Conservation (phyloP, 106 monocot species). For the Xerophyta viscosa region DNA sequence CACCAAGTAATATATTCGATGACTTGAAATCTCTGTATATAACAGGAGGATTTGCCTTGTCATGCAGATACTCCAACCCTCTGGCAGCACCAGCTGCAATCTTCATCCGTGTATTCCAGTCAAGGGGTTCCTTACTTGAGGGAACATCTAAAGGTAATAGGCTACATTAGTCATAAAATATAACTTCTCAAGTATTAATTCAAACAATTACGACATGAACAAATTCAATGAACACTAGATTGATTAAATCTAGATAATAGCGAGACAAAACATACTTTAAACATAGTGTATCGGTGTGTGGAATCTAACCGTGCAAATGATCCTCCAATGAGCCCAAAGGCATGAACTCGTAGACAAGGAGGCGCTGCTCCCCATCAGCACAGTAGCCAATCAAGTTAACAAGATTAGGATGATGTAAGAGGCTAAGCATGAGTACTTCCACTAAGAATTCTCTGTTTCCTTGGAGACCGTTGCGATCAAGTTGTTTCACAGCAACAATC, state of each 20-base stretch:
- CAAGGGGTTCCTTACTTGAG: slow-evolving; percentile 50
- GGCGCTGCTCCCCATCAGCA: slow-evolving; percentile 13
- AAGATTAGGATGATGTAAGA: slow-evolving; percentile 10
- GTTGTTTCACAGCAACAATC: slow-evolving; percentile 41
- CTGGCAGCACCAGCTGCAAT: too few species aligned
- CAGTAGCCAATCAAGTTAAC: slow-evolving; percentile 11
- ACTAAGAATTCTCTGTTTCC: slow-evolving; percentile 12
- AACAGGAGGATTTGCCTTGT: slow-evolving; percentile 62
- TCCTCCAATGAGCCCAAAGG: slow-evolving; percentile 45
- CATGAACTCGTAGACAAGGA: slow-evolving; percentile 47
- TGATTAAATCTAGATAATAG: too few species aligned
- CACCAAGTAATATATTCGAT: slow-evolving; percentile 65
- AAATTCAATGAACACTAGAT: too few species aligned
- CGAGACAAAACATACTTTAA: too few species aligned
- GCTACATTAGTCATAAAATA: neutral
- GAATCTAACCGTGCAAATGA: slow-evolving; percentile 32
- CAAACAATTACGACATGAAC: too few species aligned
- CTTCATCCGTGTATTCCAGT: slow-evolving; percentile 77
- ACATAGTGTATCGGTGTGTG: too few species aligned
- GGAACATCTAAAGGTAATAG: slow-evolving; percentile 37
- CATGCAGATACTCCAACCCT: slow-evolving; percentile 69
- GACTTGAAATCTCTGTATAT: slow-evolving; percentile 75
- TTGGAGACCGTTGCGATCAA: slow-evolving; percentile 22
- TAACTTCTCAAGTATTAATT: too few species aligned
- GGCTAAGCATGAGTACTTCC: slow-evolving; percentile 12